Percentiles rank a stretch among this genome's conserved stretches.
Evolutionary conservation across 2,329 filamentous ascomycete genomes (phyloP).

Genomic region (Diaporthe ilicicola): DNA sequence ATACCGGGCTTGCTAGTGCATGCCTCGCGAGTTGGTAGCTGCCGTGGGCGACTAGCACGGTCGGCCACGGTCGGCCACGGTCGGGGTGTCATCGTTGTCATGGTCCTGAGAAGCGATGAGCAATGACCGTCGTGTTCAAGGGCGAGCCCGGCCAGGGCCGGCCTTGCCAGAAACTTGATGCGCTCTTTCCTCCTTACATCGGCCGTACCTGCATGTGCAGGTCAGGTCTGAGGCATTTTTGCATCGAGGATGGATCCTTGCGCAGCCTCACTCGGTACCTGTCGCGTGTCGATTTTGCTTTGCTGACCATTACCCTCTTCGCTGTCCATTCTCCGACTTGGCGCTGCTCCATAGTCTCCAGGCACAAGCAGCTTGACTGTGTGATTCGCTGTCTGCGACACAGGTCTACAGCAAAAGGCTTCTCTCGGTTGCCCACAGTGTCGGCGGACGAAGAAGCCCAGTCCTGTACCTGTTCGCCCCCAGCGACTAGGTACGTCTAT

Average conservation of each 20-base stretch:
- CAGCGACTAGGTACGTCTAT: not conserved
- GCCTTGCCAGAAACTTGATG: not conserved
- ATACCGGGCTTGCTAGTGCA: not conserved
- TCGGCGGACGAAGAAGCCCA: not conserved
- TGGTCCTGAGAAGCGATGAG: not conserved
- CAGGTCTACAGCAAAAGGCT: not conserved
- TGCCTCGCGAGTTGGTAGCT: not conserved
- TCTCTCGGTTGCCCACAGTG: not conserved
- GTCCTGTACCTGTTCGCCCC: not conserved
- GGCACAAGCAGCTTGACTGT: not conserved
- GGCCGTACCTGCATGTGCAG: constrained; percentile 11
- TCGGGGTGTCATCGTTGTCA: not conserved
- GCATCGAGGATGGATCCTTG: not conserved
- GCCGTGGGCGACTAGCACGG: not conserved
- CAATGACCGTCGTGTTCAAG: not conserved
- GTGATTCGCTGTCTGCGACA: not conserved
- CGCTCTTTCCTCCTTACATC: not conserved
- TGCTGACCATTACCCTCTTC: constrained; percentile 15
- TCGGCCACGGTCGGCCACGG: not conserved
- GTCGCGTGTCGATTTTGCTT: not conserved
- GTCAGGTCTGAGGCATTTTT: constrained; percentile 18
- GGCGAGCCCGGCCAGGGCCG: not conserved
- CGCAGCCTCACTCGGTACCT: constrained; percentile 8
- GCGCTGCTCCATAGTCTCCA: constrained; percentile 5
- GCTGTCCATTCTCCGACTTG: constrained; percentile 8